A percentile compares a stretch with the other conserved stretches of the same genome.
Conservation (phyloP, 1,139 yeast species). For the Blastobotrys indianensis region DNA sequence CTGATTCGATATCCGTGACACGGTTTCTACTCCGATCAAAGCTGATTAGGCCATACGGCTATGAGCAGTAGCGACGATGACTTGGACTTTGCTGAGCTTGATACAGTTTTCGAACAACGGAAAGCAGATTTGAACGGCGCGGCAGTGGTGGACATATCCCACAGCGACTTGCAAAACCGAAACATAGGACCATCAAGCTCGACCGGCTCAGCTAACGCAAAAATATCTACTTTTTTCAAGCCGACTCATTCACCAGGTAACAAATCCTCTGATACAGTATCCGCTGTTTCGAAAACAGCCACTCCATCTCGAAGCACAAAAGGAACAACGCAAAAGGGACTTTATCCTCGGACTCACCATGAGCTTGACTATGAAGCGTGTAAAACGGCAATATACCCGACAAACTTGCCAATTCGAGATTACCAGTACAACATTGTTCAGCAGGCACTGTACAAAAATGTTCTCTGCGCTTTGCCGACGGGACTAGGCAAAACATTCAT, state of each 20-base stretch:
- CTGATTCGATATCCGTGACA: no score
- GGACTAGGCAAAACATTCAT: constrained; percentile 97
- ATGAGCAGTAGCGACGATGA: no score
- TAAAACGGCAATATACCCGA: constrained; percentile 67
- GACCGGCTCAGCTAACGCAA: no score
- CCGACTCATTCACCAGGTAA: not conserved
- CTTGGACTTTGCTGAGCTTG: no score
- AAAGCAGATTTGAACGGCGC: no score
- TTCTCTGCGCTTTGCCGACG: constrained; percentile 89
- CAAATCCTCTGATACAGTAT: not conserved
- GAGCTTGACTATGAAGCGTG: constrained; percentile 40
- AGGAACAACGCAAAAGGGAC: not conserved
- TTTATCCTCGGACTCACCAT: constrained; percentile 32
- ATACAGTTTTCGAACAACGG: no score
- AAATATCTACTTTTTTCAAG: no score
- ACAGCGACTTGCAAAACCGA: no score
- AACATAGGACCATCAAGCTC: no score
- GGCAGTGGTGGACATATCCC: no score
- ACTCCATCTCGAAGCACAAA: not conserved
- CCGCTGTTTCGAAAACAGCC: not conserved
- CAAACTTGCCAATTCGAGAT: constrained; percentile 75
- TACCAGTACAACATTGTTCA: constrained; percentile 80
- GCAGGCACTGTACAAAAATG: constrained; percentile 65
- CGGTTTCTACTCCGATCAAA: no score
- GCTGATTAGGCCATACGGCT: no score